Base-by-base conservation (phyloP, 768 basidiomycete species). In the Sistotremastrum suecicum region DNA sequence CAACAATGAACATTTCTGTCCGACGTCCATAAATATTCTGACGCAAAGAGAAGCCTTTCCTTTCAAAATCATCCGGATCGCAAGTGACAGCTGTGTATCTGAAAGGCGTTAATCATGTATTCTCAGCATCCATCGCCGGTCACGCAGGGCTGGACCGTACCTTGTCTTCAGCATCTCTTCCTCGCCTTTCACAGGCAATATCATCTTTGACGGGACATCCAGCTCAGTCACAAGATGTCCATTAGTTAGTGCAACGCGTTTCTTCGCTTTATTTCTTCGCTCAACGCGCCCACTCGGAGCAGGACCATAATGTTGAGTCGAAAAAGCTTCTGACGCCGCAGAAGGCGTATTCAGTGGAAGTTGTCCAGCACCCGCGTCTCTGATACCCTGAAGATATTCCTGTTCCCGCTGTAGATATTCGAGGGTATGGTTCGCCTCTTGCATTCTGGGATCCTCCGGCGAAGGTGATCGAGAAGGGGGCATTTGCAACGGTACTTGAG, bases 1-100 rank as follows among this genome's bases (percentile, higher is more conserved):
- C 84, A 48, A 89, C 86, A 58, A 97, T 83, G 65, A 94, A 85
- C 45, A 97, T 60, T 57, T 97, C 92, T 8, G 90, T 95, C 46
- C 80, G 73, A 44, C 90, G 71, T 32, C 79, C 77, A 50, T 64
- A 74, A 56, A 85, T 75, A 56, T 83, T 83, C 58, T 95, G 92
- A 43, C 91, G 71, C 32, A 97, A 69, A 49, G 80, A 84, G 61
- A 87, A 92, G 7, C 85, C 81, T 41, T 76, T 76, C 57, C 71
- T 74, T 61, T 85, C 79, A 57, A 92, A 95, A 34, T 92, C 82
- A 57, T 97, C 86, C 1, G 92, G 91, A 58, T 91, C 89, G 59
- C 90, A 89, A 7, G 90, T 95, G 4, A 92, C 83, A 0, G 88
- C 90, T 4, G 91, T 90, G 51, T 70, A 70, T 47, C 65, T 55